These are phyloP conservation scores for Cladophialophora chaetospira DNA, from an alignment of 2,329 filamentous ascomycete species.

Conservation along the genomic window DNA sequence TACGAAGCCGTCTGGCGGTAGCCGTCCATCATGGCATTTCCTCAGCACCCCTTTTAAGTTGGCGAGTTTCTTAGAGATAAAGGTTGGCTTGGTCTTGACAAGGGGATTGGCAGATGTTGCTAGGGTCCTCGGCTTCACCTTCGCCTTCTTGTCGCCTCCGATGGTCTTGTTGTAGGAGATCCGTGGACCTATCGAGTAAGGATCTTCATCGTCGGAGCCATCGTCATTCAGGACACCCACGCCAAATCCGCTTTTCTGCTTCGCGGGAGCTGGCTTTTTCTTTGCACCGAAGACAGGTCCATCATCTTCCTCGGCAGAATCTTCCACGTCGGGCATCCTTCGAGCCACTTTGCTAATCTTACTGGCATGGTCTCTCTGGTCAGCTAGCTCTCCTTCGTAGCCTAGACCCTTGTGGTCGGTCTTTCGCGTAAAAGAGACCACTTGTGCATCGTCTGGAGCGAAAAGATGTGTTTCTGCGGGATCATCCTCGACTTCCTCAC, in stretches of 20 bases:
- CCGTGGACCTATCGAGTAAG: slow-evolving; percentile 86
- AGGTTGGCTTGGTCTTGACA: slow-evolving; percentile 68
- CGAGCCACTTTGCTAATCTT: background rate
- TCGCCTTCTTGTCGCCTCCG: slow-evolving; percentile 80
- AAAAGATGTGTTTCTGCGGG: slow-evolving; percentile 69
- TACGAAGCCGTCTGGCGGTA: slow-evolving; percentile 49
- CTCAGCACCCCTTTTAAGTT: slow-evolving; percentile 52
- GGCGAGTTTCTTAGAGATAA: slow-evolving; percentile 67
- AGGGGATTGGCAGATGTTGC: slow-evolving; percentile 64
- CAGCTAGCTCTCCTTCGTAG: slow-evolving; percentile 45
- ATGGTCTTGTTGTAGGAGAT: slow-evolving; percentile 84
- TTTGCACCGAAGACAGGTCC: slow-evolving; percentile 37
- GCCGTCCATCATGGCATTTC: slow-evolving; percentile 78
- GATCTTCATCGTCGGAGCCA: slow-evolving; percentile 92
- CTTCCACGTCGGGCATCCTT: background rate
- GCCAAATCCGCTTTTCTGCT: slow-evolving; percentile 70
- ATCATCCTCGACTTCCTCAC: slow-evolving; percentile 42
- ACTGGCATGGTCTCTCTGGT: background rate
- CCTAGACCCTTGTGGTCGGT: slow-evolving; percentile 51
- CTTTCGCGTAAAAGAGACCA: slow-evolving; percentile 56
- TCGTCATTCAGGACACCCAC: slow-evolving; percentile 89
- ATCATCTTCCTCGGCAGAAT: slow-evolving; percentile 31
- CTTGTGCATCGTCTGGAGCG: slow-evolving; percentile 75
- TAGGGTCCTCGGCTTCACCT: slow-evolving; percentile 55
- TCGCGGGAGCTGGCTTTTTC: slow-evolving; percentile 52